Base-by-base conservation (phyloP, 2,329 filamentous ascomycete genomes). In the Colletotrichum simmondsii region DNA sequence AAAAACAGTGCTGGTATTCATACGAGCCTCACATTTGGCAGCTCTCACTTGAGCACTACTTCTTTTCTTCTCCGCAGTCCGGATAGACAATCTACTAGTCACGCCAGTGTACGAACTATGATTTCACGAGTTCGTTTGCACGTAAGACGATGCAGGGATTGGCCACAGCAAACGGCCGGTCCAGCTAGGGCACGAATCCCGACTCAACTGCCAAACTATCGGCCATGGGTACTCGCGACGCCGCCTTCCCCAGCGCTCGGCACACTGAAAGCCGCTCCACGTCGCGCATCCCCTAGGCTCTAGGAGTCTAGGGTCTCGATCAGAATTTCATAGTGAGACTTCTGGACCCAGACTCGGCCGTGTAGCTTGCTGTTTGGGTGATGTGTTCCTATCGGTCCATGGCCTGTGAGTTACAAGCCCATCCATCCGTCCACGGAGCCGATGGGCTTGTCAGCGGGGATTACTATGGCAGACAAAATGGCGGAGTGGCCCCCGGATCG, bases 131-230 rank as follows among this genome's bases (percentile, higher is more conserved):
- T 49, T 49, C 7, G 19, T 49, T 72, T 37, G 19, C 60, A 70
- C 22, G 46, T 71, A 70, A 52, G 24, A 42, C 32, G 53, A 65
- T 16, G 26, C 60, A 60, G 56, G 60, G 66, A 69, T 64, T 49
- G 22, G 70, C n/a, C 53, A 58, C 16, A 37, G 37, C 8, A 53
- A 42, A 61, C 28, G 8, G 53, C 60, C 61, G 59, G 66, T 71
- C 61, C 35, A 67, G 60, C 42, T 22, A 65, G 56, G 56, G 49
- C 61, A 65, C 56, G 65, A 60, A 64, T 59, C 42, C 65, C 56
- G 66, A 70, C 46, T 56, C 60, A 69, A 24, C 42, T 69, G 49
- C 46, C 49, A 65, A 46, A 64, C 49, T 61, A 65, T 71, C 71
- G 66, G 67, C 14, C 35, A 49, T 61, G 60, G 32, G 49, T 61